These are phyloP conservation scores for Rhodamnia argentea DNA, from an alignment of 345 rosid species.

Conservation along the genomic window DNA sequence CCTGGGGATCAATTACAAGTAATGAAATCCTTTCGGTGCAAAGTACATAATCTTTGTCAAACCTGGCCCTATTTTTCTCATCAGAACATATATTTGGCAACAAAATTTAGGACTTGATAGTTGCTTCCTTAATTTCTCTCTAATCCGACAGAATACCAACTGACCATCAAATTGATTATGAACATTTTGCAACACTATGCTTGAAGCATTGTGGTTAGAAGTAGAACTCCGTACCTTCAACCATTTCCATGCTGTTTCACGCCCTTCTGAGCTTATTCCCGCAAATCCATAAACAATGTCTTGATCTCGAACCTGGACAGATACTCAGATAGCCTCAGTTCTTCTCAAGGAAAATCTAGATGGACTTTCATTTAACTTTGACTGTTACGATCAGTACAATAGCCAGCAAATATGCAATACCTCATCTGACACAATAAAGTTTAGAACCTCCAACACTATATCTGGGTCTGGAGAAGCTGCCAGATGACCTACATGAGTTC, in stretches of 20 bases:
- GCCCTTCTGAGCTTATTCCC: conserved; percentile 23
- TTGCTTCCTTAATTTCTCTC: not conserved
- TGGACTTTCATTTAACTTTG: not conserved
- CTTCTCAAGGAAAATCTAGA: not conserved
- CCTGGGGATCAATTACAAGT: not conserved
- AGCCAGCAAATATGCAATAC: not conserved
- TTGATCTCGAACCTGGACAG: conserved; percentile 19
- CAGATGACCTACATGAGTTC: conserved; percentile 9
- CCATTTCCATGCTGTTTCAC: conserved; percentile 28
- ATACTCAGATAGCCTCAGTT: not conserved
- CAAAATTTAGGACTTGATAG: not conserved
- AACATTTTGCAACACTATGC: not conserved
- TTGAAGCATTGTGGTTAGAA: not conserved
- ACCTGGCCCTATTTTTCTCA: not conserved
- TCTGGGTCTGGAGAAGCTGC: conserved; percentile 22
- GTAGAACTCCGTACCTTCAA: conserved; percentile 10
- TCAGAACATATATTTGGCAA: not conserved
- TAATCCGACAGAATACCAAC: not conserved
- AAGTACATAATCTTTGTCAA: not conserved
- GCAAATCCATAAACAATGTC: conserved; percentile 12
- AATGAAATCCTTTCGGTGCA: not conserved
- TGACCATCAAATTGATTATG: not conserved
- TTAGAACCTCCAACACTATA: conserved; percentile 11
- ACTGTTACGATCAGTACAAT: not conserved
- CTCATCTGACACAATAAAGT: conserved; percentile 29